These are phyloP conservation scores for Cruciata laevipes DNA, from an alignment of 257 asterid genomes.

Conservation along the genomic window DNA sequence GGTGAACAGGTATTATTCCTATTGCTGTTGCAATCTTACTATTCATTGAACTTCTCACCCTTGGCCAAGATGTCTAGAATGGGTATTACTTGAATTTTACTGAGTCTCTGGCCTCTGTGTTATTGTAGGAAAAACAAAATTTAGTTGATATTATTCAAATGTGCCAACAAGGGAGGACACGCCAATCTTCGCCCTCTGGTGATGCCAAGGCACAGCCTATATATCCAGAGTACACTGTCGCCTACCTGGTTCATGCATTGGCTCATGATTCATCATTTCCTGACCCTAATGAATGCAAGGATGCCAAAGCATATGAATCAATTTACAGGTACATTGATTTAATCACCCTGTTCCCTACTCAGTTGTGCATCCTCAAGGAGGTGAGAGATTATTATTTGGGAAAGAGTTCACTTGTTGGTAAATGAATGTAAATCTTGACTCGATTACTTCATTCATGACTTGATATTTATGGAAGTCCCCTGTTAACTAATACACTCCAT, in stretches of 20 bases:
- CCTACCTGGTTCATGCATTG: conserved; percentile 87
- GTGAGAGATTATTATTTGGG: background rate
- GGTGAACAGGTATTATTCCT: conserved; percentile 16
- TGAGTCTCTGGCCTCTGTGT: conserved; percentile 18
- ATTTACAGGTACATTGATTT: conserved; percentile 75
- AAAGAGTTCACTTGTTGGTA: too few species aligned
- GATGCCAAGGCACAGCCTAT: conserved; percentile 49
- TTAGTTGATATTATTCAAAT: conserved; percentile 81
- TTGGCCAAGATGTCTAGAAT: background rate
- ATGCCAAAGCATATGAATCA: conserved; percentile 64
- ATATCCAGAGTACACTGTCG: conserved; percentile 76
- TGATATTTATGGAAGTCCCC: too few species aligned
- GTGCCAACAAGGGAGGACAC: conserved; percentile 77
- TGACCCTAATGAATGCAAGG: conserved; percentile 71
- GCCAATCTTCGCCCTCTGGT: conserved; percentile 54
- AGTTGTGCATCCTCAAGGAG: conserved; percentile 11
- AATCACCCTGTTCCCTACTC: conserved; percentile 14
- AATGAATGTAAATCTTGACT: too few species aligned
- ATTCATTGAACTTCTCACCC: background rate
- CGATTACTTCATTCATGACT: too few species aligned
- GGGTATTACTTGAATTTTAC: background rate
- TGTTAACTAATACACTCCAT: too few species aligned
- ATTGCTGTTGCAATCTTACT: background rate
- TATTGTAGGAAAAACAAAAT: conserved; percentile 68
- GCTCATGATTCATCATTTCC: conserved; percentile 87